phyloP scores from a whole-genome alignment of 2,329 filamentous ascomycete genomes.

The Beauveria pseudobassiana region DNA sequence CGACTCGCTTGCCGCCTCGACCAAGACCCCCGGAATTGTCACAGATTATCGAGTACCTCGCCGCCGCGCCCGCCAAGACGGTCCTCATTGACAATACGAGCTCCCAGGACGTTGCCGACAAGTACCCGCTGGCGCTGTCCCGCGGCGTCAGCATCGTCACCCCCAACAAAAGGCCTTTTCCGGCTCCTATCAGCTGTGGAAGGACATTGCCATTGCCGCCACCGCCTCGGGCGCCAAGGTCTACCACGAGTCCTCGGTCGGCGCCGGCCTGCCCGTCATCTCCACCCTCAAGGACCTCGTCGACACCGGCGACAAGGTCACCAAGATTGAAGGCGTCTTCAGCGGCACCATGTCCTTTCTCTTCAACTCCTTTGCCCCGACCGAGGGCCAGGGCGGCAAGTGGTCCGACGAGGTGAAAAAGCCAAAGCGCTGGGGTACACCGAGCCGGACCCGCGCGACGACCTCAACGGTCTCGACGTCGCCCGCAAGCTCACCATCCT shows the following conservation, averaged over 20 bases:
- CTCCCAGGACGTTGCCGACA: slow-evolving; percentile 73
- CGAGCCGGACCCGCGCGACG: slow-evolving; percentile 79
- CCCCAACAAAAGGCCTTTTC: slow-evolving; percentile 99
- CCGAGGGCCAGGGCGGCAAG: slow-evolving; percentile 62
- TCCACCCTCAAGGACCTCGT: slow-evolving; percentile 92
- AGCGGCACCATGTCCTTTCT: slow-evolving; percentile 97
- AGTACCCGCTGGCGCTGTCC: slow-evolving; percentile 74
- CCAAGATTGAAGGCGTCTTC: slow-evolving; percentile 93
- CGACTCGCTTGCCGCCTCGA: slow-evolving; percentile 56
- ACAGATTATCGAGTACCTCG: slow-evolving; percentile 70
- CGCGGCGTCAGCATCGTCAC: slow-evolving; percentile 87
- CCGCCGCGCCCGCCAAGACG: slow-evolving; percentile 66
- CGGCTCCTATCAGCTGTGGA: slow-evolving; percentile 71
- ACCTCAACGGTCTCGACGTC: slow-evolving; percentile 81
- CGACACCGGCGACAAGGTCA: slow-evolving; percentile 85
- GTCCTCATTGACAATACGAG: slow-evolving; percentile 95
- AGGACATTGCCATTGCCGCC: slow-evolving; percentile 74
- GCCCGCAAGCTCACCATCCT: slow-evolving; percentile 96
- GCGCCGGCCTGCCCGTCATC: slow-evolving; percentile 86
- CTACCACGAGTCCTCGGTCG: slow-evolving; percentile 93
- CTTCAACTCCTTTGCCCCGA: slow-evolving; percentile 93
- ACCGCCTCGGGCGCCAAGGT: slow-evolving; percentile 66
- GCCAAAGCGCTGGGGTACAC: slow-evolving; percentile 92
- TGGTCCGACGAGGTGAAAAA: slow-evolving; percentile 91
- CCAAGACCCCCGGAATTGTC: slow-evolving; percentile 55